These are phyloP conservation scores for Kluyveromyces lactis DNA, from an alignment of 805 yeast genomes.

Conservation along the genomic window DNA sequence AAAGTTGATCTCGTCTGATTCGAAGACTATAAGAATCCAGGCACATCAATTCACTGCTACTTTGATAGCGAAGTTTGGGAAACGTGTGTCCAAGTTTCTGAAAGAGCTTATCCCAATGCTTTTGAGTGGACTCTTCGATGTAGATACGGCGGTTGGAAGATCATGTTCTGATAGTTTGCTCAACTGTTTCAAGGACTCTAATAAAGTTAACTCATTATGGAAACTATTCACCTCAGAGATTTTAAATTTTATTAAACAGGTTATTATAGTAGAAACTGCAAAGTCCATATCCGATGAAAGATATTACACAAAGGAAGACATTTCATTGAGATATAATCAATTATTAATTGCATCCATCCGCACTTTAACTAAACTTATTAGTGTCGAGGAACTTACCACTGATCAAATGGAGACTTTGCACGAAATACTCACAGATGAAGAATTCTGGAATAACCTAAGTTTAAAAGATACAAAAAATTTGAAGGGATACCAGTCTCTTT, in stretches of 20 bases:
- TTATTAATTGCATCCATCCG: slow-evolving; percentile 42
- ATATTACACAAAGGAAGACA: slow-evolving; percentile 56
- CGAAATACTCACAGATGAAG: slow-evolving; percentile 35
- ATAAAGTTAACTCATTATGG: slow-evolving; percentile 53
- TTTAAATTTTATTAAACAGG: slow-evolving; percentile 44
- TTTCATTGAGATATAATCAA: slow-evolving; percentile 53
- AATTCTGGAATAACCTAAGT: slow-evolving; percentile 36
- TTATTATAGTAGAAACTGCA: slow-evolving; percentile 47
- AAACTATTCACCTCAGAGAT: slow-evolving; percentile 47
- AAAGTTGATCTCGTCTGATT: slow-evolving; percentile 63
- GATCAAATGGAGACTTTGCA: slow-evolving; percentile 15
- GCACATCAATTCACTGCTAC: slow-evolving; percentile 60
- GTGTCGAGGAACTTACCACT: slow-evolving; percentile 16
- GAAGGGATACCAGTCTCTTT: slow-evolving; percentile 34
- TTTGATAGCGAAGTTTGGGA: slow-evolving; percentile 43
- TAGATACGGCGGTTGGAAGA: slow-evolving; percentile 52
- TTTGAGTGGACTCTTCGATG: slow-evolving; percentile 63
- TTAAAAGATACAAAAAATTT: slow-evolving; percentile 32
- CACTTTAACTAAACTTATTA: slow-evolving; percentile 34
- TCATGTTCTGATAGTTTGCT: slow-evolving; percentile 41
- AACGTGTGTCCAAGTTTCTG: slow-evolving; percentile 53
- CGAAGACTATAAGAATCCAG: slow-evolving; percentile 51
- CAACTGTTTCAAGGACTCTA: slow-evolving; percentile 47
- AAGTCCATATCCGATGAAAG: slow-evolving; percentile 70
- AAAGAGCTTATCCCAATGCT: slow-evolving; percentile 67